A percentile compares a stretch with the other conserved stretches of the same genome.
phyloP scores from a whole-genome alignment of 768 basidiomycete species.

The Lanmaoa rubissima region DNA sequence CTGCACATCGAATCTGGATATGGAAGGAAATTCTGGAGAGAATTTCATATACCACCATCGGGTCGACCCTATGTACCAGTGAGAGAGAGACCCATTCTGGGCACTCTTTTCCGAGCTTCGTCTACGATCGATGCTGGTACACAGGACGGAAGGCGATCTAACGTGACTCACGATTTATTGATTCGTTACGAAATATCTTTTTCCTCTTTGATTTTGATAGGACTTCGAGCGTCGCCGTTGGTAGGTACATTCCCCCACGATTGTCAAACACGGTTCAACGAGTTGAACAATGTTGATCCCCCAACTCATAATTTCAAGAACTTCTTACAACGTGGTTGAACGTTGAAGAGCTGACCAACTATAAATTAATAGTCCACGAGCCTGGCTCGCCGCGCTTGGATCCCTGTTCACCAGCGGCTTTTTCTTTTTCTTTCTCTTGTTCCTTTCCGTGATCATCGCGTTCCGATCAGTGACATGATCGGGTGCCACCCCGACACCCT shows the following conservation, averaged over 20 bases:
- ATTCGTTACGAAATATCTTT: not conserved
- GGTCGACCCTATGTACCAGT: not conserved
- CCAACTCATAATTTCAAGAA: not conserved
- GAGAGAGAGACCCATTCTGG: not conserved
- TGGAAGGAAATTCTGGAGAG: not conserved
- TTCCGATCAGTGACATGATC: not conserved
- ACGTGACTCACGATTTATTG: not conserved
- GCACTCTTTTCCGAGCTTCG: not conserved
- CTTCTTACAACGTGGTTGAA: not conserved
- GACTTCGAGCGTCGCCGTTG: not conserved
- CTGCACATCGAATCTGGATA: not conserved
- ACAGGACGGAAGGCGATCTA: not conserved
- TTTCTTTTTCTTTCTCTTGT: not conserved
- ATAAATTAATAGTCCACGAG: not conserved
- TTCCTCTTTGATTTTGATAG: not conserved
- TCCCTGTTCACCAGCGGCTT: not conserved
- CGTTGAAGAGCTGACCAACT: not conserved
- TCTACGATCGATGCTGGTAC: not conserved
- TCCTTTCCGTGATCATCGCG: slow-evolving; percentile 5
- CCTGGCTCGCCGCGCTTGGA: not conserved
- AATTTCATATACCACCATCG: not conserved
- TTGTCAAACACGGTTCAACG: not conserved
- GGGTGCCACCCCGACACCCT: slow-evolving; percentile 5
- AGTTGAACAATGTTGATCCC: not conserved
- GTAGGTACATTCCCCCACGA: not conserved